Conservation (phyloP, 371 early-diverging fungal species). For the Mortierella sp. region DNA sequence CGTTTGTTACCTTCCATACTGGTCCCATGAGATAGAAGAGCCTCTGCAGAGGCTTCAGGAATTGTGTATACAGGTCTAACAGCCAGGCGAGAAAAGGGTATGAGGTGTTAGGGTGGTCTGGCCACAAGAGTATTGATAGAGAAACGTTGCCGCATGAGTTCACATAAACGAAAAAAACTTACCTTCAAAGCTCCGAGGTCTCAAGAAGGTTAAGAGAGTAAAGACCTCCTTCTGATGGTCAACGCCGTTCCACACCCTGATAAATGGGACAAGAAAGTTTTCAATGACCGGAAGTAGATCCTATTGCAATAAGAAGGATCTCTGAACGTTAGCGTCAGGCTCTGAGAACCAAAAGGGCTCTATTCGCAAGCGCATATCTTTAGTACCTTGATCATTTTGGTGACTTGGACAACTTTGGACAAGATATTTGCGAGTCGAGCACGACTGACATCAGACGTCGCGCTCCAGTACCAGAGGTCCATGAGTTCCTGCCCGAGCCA, state of each 20-base stretch:
- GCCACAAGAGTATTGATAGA: background rate
- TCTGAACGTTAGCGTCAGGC: background rate
- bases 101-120: background rate
- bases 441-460: slow-evolving; percentile 50
- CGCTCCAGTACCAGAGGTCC: slow-evolving; percentile 60
- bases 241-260: slow-evolving; percentile 67
- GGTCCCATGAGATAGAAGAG: slow-evolving; percentile 61
- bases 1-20: slow-evolving; percentile 62
- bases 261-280: slow-evolving; percentile 60
- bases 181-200: slow-evolving; percentile 65
- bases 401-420: slow-evolving; percentile 54
- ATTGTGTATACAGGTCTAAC: slow-evolving; percentile 51
- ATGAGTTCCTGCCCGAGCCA: slow-evolving; percentile 64
- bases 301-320: slow-evolving; percentile 26
- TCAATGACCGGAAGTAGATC: slow-evolving; percentile 66
- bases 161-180: slow-evolving; percentile 2
- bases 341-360: background rate
- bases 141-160: background rate
- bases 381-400: slow-evolving; percentile 63
- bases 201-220: slow-evolving; percentile 61
- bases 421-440: slow-evolving; percentile 59
- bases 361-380: background rate
- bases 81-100: background rate
- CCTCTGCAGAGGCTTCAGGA: slow-evolving; percentile 63
- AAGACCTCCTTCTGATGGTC: slow-evolving; percentile 65